Base-by-base conservation (phyloP, 495 filamentous ascomycete species). In the Hyaloscypha finlandica region DNA sequence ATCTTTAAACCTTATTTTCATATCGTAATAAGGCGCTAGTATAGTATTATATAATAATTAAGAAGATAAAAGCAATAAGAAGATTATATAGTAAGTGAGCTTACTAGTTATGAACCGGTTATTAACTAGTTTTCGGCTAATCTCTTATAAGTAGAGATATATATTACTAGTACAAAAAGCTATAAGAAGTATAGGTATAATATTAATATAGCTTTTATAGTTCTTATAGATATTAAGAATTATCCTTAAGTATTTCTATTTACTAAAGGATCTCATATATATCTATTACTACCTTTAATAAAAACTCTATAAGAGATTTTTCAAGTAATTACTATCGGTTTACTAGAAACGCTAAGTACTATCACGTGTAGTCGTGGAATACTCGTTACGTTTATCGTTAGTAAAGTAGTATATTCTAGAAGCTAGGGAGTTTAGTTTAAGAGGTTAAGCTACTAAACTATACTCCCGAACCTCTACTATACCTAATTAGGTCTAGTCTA, bases 11-110 rank as follows among this genome's bases (percentile, higher is more conserved):
- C n/a, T 48, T 48, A 48, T 48, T 48, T 48, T 48, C 2, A 48
- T 48, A 48, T 48, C 2, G 2, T 48, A 48, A 48, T 48, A 48
- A 48, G 2, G 42, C 1, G 2, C 2, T 1, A 12, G 2, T 48
- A 48, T 48, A 48, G 2, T 48, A 48, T 48, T 48, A 48, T 48
- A 48, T 48, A 48, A 48, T 48, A 48, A 48, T 48, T 48, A 48
- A 48, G 42, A 48, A 48, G 2, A 48, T 48, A 48, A 48, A 48
- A 48, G 42, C 2, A 48, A 48, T 48, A 48, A 48, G 42, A 48
- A n/a, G 1, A 12, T 48, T 48, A 48, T 48, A 48, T 48, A 48
- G 2, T 48, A 48, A 48, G 42, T 48, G 1, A 48, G 1, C 2
- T 12, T 1, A 1, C 42, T n/a, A n/a, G 42, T 48, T 1, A n/a